Evolutionary conservation across 1,284 basidiomycete species (phyloP), one percentile per base, ranked within the genome.

Genomic region (Austropuccinia psidii): DNA sequence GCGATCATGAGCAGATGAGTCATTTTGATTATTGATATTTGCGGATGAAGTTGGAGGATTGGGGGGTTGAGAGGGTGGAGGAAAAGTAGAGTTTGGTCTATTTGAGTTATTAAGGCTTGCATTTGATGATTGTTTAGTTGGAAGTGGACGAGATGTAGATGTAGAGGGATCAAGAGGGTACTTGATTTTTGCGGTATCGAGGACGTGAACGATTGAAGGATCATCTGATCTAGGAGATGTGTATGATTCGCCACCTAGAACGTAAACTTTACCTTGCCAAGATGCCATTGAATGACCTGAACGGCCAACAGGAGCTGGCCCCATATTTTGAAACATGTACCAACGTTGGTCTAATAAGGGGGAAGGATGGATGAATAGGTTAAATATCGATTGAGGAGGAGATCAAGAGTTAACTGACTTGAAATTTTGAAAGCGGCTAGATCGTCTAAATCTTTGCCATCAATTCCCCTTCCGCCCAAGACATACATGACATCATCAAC

Each of bases 271-370:
- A 66, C 89, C 86, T 65, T 91, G 90, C 79, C 89, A 89, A 13
- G 90, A 88, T 5, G 94, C 90, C 90, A 98, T 93, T 24, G 92
- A 90, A 82, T 98, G 95, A 3, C 95, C 95, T 17, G 91, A 93
- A 65, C 95, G 86, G 15, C 92, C 91, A 69, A 85, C 88, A 1
- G 95, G 95, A 7, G 91, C 86, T 13, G 93, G 93, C 2, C 95
- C 95, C 95, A 98, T 98, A 81, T 97, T 96, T 81, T 96, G 93
- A 83, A 98, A 98, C 91, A 95, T 98, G 83, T 94, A 98, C 95
- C 95, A 98, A 77, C 85, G 81, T 76, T 84, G 83, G 76, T 85
- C 84, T 84, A 76, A 87, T 83, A 77, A 87, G 87, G 87, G 89
- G 77, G 60, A 58, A 62, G 41, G 55, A 69, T 35, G 41, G 33